Evolutionary conservation across 352 stramenopile species (phyloP).

Genomic region (Globisporangium spinosum): DNA sequence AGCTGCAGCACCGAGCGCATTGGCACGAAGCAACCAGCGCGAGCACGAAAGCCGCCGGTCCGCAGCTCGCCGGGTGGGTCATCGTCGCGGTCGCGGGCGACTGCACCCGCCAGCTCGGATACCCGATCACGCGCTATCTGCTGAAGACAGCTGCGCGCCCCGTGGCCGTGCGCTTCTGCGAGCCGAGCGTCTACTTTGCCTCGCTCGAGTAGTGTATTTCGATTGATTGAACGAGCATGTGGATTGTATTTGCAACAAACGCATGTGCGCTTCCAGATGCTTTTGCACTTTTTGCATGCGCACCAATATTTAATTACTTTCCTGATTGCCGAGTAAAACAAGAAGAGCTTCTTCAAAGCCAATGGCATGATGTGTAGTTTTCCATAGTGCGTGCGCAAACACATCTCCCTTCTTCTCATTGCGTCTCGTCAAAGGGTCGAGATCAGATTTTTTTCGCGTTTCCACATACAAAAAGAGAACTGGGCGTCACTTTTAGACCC

Average conservation of each 20-base stretch:
- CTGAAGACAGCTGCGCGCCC: slow-evolving; percentile 62
- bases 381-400: not conserved
- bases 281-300: not conserved
- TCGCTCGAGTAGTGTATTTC: slow-evolving; percentile 27
- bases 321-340: not conserved
- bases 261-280: not conserved
- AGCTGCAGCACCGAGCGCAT: slow-evolving; percentile 17
- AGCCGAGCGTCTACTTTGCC: slow-evolving; percentile 75
- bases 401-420: not conserved
- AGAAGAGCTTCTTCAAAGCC: not conserved
- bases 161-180: slow-evolving; percentile 69
- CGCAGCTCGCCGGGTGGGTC: slow-evolving; percentile 49
- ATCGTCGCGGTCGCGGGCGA: slow-evolving; percentile 70
- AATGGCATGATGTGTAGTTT: not conserved
- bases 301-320: not conserved
- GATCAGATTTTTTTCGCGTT: slow-evolving; percentile 1
- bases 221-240: not conserved
- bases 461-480: not conserved
- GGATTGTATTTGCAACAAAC: not conserved
- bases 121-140: slow-evolving; percentile 61
- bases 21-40: slow-evolving; percentile 14
- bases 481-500: not conserved
- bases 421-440: slow-evolving; percentile 4
- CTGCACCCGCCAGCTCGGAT: slow-evolving; percentile 62
- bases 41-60: slow-evolving; percentile 14